Evolutionary conservation across 805 yeast genomes (phyloP).

Genomic region (Yueomyces sp.): DNA sequence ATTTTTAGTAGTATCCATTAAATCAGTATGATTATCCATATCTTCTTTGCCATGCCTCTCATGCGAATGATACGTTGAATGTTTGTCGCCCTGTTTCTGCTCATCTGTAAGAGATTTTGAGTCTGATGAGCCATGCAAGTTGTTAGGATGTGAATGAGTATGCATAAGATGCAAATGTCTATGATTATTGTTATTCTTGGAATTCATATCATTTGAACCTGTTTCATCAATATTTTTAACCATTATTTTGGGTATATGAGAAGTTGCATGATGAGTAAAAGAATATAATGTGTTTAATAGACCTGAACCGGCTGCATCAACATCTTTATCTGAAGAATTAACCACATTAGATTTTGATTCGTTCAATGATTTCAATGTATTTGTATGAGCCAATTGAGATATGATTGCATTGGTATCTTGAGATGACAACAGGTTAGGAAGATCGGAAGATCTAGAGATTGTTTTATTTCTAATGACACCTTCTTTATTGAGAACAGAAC

Average conservation of each 20-base stretch:
- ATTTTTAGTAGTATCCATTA: no score
- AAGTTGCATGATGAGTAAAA: constrained; percentile 37
- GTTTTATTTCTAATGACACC: background rate
- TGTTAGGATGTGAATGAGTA: background rate
- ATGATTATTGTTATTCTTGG: background rate
- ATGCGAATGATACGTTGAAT: background rate
- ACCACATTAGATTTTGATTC: no score
- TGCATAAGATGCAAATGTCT: background rate
- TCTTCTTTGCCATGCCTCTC: background rate
- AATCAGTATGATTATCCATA: no score
- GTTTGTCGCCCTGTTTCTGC: background rate
- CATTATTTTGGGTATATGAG: constrained; percentile 14
- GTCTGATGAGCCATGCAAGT: background rate
- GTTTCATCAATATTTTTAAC: background rate
- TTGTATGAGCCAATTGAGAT: background rate
- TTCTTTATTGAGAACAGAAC: background rate
- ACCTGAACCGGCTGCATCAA: constrained; percentile 16
- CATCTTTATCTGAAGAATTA: background rate
- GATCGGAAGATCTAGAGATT: background rate
- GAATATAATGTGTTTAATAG: constrained; percentile 31
- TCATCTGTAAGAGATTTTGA: background rate
- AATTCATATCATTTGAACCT: background rate
- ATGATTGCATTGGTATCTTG: background rate
- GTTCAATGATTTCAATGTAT: background rate
- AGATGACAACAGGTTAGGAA: background rate